Base-by-base conservation (phyloP, 2,329 filamentous ascomycete species). In the Cadophora sp. region DNA sequence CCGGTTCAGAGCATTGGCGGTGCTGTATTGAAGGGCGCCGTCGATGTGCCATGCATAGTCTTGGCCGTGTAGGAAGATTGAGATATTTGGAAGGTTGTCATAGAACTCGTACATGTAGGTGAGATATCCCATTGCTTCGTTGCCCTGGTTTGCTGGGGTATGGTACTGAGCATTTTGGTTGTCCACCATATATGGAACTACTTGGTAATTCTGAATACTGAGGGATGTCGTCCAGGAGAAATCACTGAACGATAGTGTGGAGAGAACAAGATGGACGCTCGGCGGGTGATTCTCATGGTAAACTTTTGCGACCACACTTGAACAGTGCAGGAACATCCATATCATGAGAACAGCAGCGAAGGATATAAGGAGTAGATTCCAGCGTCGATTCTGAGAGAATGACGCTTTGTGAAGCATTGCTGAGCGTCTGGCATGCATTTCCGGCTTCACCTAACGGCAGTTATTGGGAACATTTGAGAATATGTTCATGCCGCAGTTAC, bases 71-170 rank as follows among this genome's bases (percentile, higher is more conserved):
- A 88, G 84, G 78, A 91, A 89, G 71, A 90, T 84, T 37, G 81
- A 81, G 69, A 89, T 81, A 64, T 88, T 86, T 2, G 86, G 83
- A 4, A 91, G 81, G 3, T 80, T 73, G 69, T 89, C 82, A 78
- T 91, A 90, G 76, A 86, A 83, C 75, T 89, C 86, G 73, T 88
- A 84, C 73, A 90, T 83, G 77, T 87, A 89, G 48, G 83, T 85
- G 46, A 89, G 81, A 75, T 90, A 90, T 8, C 87, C 83, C 79
- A 87, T 85, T 40, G 86, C 87, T 77, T 91, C 88, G 73, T 88
- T 85, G 40, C 88, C 88, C 76, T 88, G 88, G 73, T 87, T 86
- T 66, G 82, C 81, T 0, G 84, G 84, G 1, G 85, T 82, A 68
- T 84, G 83, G 26, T 84, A 79, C 16, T 77, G 75, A 3, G 83